These are phyloP conservation scores for Blastobotrys capitulatus DNA, from an alignment of 1,139 yeast genomes.

Conservation along the genomic window DNA sequence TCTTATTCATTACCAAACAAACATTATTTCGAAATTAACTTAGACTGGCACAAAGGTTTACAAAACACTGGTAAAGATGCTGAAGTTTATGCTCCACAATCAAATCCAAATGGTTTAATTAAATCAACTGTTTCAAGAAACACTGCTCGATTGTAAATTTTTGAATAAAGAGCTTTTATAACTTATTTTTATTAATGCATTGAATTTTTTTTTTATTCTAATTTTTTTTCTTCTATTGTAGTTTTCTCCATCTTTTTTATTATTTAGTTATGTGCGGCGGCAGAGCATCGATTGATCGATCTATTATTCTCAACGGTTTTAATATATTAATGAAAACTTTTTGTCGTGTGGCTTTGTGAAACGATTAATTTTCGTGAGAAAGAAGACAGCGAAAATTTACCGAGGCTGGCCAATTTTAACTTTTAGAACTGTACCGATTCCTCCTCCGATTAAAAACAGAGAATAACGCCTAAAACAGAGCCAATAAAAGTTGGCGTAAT, in stretches of 20 bases:
- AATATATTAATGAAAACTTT: not conserved
- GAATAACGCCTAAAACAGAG: no score
- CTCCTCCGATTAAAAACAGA: not conserved
- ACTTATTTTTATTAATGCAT: not conserved
- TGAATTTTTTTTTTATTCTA: not conserved
- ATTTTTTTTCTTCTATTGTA: not conserved
- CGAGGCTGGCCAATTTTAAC: not conserved
- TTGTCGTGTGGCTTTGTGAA: no score
- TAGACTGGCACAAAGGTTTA: constrained; percentile 76
- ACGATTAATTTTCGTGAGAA: no score
- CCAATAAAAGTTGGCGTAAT: no score
- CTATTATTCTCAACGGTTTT: not conserved
- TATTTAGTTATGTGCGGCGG: not conserved
- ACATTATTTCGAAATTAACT: constrained; percentile 76
- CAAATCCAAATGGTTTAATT: constrained; percentile 90
- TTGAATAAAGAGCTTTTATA: not conserved
- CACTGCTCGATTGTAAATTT: constrained; percentile 20
- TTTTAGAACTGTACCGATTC: no score
- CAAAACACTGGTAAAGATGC: constrained; percentile 54
- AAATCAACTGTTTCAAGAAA: constrained; percentile 73
- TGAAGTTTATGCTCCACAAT: constrained; percentile 81
- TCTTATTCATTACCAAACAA: constrained; percentile 80
- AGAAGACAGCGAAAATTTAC: not conserved
- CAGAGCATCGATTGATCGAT: not conserved
- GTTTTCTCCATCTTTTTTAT: not conserved